Evolutionary conservation across 805 yeast species (phyloP).

Genomic region (Candida sanyiensis): DNA sequence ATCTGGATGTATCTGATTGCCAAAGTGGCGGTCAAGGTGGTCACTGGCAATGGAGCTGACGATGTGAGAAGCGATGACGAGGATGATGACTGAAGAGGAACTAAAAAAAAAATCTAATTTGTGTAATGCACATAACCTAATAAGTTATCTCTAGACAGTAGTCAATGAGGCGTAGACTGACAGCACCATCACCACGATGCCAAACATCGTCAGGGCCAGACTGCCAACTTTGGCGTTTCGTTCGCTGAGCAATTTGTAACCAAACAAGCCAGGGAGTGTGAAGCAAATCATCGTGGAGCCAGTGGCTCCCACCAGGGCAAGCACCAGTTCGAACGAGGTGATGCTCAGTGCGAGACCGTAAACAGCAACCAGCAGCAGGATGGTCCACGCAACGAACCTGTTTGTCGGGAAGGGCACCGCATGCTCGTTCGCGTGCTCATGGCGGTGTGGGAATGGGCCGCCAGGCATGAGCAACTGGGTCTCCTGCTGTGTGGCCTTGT

Average conservation of each 20-base stretch:
- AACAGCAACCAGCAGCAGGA: conserved; percentile 39
- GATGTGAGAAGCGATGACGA: conserved; percentile 84
- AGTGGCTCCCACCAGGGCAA: conserved; percentile 75
- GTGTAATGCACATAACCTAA: not conserved
- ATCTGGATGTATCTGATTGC: conserved; percentile 74
- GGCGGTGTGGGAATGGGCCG: conserved; percentile 16
- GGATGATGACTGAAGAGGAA: conserved; percentile 30
- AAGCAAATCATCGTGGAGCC: conserved; percentile 78
- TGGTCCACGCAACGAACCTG: conserved; percentile 45
- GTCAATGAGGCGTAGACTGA: conserved; percentile 43
- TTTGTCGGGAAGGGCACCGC: conserved; percentile 41
- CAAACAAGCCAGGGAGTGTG: conserved; percentile 74
- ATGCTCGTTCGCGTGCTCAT: conserved; percentile 18
- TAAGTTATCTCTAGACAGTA: not conserved
- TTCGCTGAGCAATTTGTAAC: conserved; percentile 41
- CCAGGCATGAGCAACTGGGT: conserved; percentile 11
- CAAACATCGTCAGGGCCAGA: conserved; percentile 57
- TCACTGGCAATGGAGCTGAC: conserved; percentile 73
- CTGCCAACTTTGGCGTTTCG: conserved; percentile 41
- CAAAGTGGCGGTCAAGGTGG: conserved; percentile 63
- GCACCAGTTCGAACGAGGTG: conserved; percentile 58
- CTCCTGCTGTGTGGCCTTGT: conserved; percentile 7
- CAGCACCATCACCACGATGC: conserved; percentile 62
- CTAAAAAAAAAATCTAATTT: not conserved
- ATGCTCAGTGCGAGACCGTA: conserved; percentile 55